Evolutionary conservation across 108 stramenopile species (phyloP).

Genomic region (Cyclotella choctawhatcheeana): DNA sequence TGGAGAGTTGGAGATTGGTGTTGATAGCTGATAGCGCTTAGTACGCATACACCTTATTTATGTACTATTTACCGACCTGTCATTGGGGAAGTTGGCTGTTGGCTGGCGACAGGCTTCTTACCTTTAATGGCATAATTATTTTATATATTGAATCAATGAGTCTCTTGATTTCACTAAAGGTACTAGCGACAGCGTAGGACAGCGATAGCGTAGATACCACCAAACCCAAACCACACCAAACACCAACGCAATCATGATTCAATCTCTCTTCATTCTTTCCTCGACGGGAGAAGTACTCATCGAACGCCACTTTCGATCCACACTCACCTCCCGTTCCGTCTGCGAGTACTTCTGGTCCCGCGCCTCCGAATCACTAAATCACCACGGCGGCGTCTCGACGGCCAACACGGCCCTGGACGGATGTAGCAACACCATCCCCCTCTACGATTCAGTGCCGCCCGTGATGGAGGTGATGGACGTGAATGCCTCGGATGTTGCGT

Average conservation of each 20-base stretch:
- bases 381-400: slow-evolving; percentile 82
- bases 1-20: too few species aligned
- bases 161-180: too few species aligned
- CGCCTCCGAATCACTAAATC: slow-evolving; percentile 73
- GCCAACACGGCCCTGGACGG: slow-evolving; percentile 48
- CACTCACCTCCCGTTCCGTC: slow-evolving; percentile 72
- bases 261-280: slow-evolving; percentile 88
- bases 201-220: too few species aligned
- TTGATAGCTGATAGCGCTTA: too few species aligned
- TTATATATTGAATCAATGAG: too few species aligned
- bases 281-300: slow-evolving; percentile 90
- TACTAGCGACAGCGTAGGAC: too few species aligned
- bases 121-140: too few species aligned
- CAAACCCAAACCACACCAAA: too few species aligned
- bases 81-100: too few species aligned
- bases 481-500: slow-evolving; percentile 49
- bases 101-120: too few species aligned
- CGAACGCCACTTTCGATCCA: slow-evolving; percentile 91
- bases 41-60: too few species aligned
- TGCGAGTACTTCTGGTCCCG: slow-evolving; percentile 90
- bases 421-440: slow-evolving; percentile 37
- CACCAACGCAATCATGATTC: slow-evolving; percentile 65
- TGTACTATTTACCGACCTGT: too few species aligned
- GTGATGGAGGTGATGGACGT: slow-evolving; percentile 86
- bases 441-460: slow-evolving; percentile 79